Evolutionary conservation across 2,329 filamentous ascomycete genomes (phyloP).

Genomic region (Alternaria alternata): DNA sequence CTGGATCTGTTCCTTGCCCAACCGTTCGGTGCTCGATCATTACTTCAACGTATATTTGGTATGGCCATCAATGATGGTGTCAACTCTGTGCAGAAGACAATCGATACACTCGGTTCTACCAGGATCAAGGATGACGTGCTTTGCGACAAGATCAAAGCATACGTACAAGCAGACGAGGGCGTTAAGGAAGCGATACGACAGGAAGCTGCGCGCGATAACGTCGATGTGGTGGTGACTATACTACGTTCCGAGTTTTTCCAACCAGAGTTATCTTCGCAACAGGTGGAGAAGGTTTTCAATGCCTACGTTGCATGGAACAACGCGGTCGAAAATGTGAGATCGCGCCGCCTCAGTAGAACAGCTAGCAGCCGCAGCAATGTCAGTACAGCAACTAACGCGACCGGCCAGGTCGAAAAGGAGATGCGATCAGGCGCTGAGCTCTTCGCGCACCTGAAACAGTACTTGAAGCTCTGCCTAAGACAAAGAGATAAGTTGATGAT

Average conservation of each 20-base stretch:
- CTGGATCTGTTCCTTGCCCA: slow-evolving; percentile 96
- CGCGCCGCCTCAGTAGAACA: slow-evolving; percentile 43
- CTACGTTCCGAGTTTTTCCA: slow-evolving; percentile 79
- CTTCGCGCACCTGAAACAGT: slow-evolving; percentile 93
- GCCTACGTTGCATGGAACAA: slow-evolving; percentile 96
- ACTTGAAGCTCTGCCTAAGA: slow-evolving; percentile 88
- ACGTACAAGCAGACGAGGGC: slow-evolving; percentile 76
- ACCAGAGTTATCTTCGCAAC: slow-evolving; percentile 74
- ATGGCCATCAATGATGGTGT: slow-evolving; percentile 93
- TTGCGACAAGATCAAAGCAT: slow-evolving; percentile 81
- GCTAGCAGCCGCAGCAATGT: slow-evolving; percentile 44
- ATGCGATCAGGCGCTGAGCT: slow-evolving; percentile 88
- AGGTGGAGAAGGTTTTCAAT: slow-evolving; percentile 88
- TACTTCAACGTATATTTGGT: slow-evolving; percentile 94
- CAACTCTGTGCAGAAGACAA: slow-evolving; percentile 81
- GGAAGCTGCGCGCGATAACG: slow-evolving; percentile 75
- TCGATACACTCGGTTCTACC: slow-evolving; percentile 72
- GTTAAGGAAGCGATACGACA: slow-evolving; percentile 76
- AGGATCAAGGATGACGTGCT: slow-evolving; percentile 86
- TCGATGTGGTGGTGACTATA: slow-evolving; percentile 87
- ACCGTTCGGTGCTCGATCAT: slow-evolving; percentile 86
- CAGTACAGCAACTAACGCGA: slow-evolving; percentile 37
- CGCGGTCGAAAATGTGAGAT: slow-evolving; percentile 78
- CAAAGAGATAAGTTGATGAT: slow-evolving; percentile 98
- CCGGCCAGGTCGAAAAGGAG: slow-evolving; percentile 73